Conservation (phyloP, 2,329 filamentous ascomycete genomes). For the Microsporum ferrugineum region DNA sequence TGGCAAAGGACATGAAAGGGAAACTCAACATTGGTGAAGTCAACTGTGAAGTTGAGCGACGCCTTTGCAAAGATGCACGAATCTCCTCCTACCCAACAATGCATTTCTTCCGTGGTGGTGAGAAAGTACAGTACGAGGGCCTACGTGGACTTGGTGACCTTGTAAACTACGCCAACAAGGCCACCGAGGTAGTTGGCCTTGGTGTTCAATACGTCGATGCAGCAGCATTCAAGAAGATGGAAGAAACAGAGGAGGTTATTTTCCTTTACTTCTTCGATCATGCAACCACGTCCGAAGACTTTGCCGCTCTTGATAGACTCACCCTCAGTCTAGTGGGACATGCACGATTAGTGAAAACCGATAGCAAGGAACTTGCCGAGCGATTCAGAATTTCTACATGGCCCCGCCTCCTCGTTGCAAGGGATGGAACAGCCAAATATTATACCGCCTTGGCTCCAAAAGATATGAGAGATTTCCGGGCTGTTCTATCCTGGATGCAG, state of each 20-base stretch:
- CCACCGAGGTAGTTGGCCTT: slow-evolving; percentile 60
- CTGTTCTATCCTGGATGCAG: slow-evolving; percentile 85
- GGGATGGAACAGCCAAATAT: slow-evolving; percentile 81
- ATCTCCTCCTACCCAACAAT: slow-evolving; percentile 78
- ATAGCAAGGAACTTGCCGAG: slow-evolving; percentile 60
- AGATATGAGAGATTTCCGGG: slow-evolving; percentile 80
- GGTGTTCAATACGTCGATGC: slow-evolving; percentile 75
- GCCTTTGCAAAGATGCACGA: slow-evolving; percentile 83
- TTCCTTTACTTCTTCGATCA: slow-evolving; percentile 98
- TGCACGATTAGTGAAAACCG: slow-evolving; percentile 84
- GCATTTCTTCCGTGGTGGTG: slow-evolving; percentile 81
- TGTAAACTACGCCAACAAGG: slow-evolving; percentile 74
- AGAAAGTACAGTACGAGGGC: slow-evolving; percentile 85
- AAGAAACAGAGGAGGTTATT: slow-evolving; percentile 88
- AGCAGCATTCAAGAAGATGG: slow-evolving; percentile 63
- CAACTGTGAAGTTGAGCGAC: slow-evolving; percentile 76
- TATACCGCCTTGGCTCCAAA: slow-evolving; percentile 77
- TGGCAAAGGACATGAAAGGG: slow-evolving; percentile 83
- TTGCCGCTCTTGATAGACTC: slow-evolving; percentile 72
- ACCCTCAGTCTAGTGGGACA: slow-evolving; percentile 82
- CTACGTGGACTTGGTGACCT: slow-evolving; percentile 87
- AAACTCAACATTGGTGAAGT: slow-evolving; percentile 89
- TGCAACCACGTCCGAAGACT: slow-evolving; percentile 86
- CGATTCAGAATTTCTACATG: slow-evolving; percentile 94
- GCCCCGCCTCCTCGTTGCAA: slow-evolving; percentile 81